phyloP scores from a whole-genome alignment of 2,329 filamentous ascomycete genomes.

The Calonectria leucothoes region DNA sequence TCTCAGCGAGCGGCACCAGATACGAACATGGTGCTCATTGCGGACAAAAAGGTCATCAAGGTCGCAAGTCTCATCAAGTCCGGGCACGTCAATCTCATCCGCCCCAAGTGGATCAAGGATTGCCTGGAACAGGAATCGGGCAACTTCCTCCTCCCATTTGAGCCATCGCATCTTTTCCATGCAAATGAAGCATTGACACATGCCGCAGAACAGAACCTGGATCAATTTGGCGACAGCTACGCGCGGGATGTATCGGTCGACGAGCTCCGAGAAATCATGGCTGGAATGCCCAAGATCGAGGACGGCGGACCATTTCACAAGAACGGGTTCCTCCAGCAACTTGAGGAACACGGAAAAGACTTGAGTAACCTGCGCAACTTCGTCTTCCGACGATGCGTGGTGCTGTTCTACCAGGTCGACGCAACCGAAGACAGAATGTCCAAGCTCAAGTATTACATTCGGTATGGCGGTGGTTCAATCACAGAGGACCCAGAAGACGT shows the following conservation, averaged over 20 bases:
- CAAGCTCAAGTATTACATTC: slow-evolving; percentile 65
- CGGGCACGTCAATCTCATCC: slow-evolving; percentile 77
- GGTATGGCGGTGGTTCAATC: slow-evolving; percentile 76
- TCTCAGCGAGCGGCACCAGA: slow-evolving; percentile 77
- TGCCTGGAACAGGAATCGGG: slow-evolving; percentile 72
- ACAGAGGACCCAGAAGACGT: slow-evolving; percentile 61
- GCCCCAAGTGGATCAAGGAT: slow-evolving; percentile 85
- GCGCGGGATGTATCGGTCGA: slow-evolving; percentile 73
- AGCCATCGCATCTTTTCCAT: slow-evolving; percentile 77
- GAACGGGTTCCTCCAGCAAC: slow-evolving; percentile 61
- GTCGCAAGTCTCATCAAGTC: slow-evolving; percentile 85
- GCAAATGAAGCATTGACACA: slow-evolving; percentile 67
- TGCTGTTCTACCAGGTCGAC: slow-evolving; percentile 53
- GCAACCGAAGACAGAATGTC: slow-evolving; percentile 51
- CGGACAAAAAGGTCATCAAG: slow-evolving; percentile 84
- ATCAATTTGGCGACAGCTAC: slow-evolving; percentile 87
- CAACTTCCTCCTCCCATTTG: slow-evolving; percentile 72
- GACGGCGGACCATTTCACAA: slow-evolving; percentile 55
- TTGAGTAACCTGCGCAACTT: slow-evolving; percentile 61
- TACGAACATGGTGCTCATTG: slow-evolving; percentile 76
- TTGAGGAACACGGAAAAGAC: slow-evolving; percentile 67
- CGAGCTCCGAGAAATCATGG: slow-evolving; percentile 69
- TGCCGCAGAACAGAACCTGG: slow-evolving; percentile 71
- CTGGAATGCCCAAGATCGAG: slow-evolving; percentile 62
- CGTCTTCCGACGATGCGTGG: slow-evolving; percentile 62